Evolutionary conservation across 306 rosid species (phyloP), one percentile per base, ranked within the genome.

Genomic region (Hippophae tibetana): DNA sequence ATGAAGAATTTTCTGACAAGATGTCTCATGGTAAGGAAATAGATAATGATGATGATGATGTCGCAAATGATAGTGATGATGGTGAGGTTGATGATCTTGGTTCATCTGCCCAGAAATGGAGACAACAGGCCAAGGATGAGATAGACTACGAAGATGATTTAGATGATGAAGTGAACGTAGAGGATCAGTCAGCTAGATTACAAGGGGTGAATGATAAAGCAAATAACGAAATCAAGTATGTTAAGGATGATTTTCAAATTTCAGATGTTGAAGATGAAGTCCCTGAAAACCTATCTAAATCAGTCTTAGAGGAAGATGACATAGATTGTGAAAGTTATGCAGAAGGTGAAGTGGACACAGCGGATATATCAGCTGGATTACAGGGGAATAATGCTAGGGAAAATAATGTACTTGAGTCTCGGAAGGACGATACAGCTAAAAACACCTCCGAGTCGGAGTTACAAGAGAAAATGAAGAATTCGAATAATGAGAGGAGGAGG

Each of bases 141-240:
- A 71, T 92, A 80, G 99, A 92, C 70, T 88, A 92, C 54, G 99
- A 88, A 45, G 99, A 82, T 63, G 84, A 68, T 75, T 65, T 73
- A 58, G 93, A 79, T 12, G 93, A 69, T 58, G 95, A 81, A 51
- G 64, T 8, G 3, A 64, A 42, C 43, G 85, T 74, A 31, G 82
- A 69, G 44, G 83, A 79, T 62, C 67, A 18, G 7, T 67, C 82
- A 13, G 81, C 72, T 62, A 83, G 69, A 66, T 48, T 58, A 58
- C 77, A 72, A 47, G 67, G 67, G 12, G 86, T 78, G 47, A 74
- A 47, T 61, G 82, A 75, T 57, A 75, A 60, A 10, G 75, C 57
- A 57, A 84, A 72, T 46, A 67, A 72, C 71, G 84, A 82, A 48
- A 54, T 55, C 18, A 85, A 78, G 42, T 64, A 18, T 47, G 56